Conservation (phyloP, 2,329 filamentous ascomycete species). For the Cladosporium sphaerospermum region DNA sequence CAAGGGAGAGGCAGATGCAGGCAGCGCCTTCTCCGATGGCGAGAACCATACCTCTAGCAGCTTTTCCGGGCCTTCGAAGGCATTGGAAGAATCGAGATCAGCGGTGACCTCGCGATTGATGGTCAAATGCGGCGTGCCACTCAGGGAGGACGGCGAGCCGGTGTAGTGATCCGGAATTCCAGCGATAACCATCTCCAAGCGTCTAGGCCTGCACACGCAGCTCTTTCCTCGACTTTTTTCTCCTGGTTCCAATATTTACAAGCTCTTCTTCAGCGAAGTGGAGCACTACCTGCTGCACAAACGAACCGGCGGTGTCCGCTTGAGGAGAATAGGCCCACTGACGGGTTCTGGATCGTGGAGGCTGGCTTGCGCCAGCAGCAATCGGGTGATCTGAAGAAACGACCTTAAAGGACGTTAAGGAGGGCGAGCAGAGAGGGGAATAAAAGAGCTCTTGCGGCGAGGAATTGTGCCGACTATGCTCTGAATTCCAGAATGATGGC, state of each 20-base stretch:
- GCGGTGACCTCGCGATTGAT: slow-evolving; percentile 90
- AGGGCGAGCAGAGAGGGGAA: slow-evolving; percentile 76
- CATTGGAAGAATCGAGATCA: slow-evolving; percentile 89
- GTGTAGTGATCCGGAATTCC: slow-evolving; percentile 76
- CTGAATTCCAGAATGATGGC: slow-evolving; percentile 48
- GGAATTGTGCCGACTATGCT: slow-evolving; percentile 73
- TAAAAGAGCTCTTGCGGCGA: slow-evolving; percentile 72
- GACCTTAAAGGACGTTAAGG: slow-evolving; percentile 78
- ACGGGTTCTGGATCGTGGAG: slow-evolving; percentile 48
- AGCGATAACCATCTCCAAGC: slow-evolving; percentile 73
- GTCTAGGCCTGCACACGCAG: slow-evolving; percentile 6
- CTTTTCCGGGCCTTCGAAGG: slow-evolving; percentile 98
- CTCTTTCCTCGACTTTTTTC: not conserved
- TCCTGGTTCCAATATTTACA: slow-evolving; percentile 2
- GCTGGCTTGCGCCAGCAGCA: slow-evolving; percentile 88
- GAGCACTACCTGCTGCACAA: slow-evolving; percentile 97
- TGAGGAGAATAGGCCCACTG: slow-evolving; percentile 86
- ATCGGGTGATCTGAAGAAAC: slow-evolving; percentile 44
- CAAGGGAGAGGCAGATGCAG: slow-evolving; percentile 61
- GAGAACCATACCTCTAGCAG: slow-evolving; percentile 98
- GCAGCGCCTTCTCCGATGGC: slow-evolving; percentile 66
- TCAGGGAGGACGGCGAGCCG: slow-evolving; percentile 64
- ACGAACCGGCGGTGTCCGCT: slow-evolving; percentile 72
- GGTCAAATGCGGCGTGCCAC: slow-evolving; percentile 80
- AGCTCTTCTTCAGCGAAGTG: slow-evolving; percentile 40